phyloP scores from a whole-genome alignment of 345 rosid species.

The Camelina laxa region DNA sequence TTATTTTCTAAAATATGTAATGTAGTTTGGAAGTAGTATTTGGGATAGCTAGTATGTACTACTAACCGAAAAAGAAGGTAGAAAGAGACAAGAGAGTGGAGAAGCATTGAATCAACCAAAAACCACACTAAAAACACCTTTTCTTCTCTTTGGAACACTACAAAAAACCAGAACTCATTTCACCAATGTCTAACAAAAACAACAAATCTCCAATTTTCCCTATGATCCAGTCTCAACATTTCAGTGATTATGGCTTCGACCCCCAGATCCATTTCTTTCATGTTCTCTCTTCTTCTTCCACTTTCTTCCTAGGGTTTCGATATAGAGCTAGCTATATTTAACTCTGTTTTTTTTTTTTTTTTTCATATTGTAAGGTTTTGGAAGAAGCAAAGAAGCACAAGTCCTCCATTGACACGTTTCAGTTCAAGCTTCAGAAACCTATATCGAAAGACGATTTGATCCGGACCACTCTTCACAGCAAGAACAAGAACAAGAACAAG shows the following conservation, averaged over 20 bases:
- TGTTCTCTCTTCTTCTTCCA: slow-evolving; percentile 44
- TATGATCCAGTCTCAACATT: slow-evolving; percentile 69
- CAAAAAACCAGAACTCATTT: background rate
- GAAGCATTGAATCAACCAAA: slow-evolving; percentile 31
- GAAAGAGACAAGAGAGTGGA: slow-evolving; percentile 33
- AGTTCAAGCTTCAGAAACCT: slow-evolving; percentile 87
- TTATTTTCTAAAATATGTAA: background rate
- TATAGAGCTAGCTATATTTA: background rate
- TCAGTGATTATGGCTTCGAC: slow-evolving; percentile 93
- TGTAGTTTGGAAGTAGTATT: slow-evolving; percentile 5
- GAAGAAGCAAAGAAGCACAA: slow-evolving; percentile 83
- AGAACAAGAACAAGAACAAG: slow-evolving; percentile 9
- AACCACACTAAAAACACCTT: background rate
- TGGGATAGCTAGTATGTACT: slow-evolving; percentile 3
- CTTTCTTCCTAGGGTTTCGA: background rate
- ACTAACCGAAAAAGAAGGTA: slow-evolving; percentile 27
- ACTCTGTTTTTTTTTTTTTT: background rate
- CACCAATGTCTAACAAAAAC: slow-evolving; percentile 16
- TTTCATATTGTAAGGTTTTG: slow-evolving; percentile 52
- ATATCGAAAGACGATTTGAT: slow-evolving; percentile 62
- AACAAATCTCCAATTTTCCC: slow-evolving; percentile 73
- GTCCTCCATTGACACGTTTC: slow-evolving; percentile 58
- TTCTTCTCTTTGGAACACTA: slow-evolving; percentile 35
- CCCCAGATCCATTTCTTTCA: slow-evolving; percentile 73
- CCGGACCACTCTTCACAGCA: slow-evolving; percentile 43